Percentiles rank a stretch among this genome's conserved stretches.
Evolutionary conservation across 2,329 filamentous ascomycete species (phyloP).

Genomic region (Dactylellina drechsleri): DNA sequence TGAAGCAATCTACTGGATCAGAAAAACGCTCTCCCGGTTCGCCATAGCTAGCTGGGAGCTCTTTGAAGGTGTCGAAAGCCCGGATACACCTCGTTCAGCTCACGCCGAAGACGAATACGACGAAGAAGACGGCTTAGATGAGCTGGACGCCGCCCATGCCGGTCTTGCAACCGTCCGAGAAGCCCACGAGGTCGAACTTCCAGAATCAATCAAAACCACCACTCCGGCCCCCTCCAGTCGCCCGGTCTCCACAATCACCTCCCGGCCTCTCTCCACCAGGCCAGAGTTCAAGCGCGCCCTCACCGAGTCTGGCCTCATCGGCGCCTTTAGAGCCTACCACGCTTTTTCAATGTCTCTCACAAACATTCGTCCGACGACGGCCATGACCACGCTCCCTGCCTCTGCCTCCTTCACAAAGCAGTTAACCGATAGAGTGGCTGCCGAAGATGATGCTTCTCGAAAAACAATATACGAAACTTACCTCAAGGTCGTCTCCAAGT

Average conservation of each 20-base stretch:
- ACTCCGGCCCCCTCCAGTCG: constrained; percentile 10
- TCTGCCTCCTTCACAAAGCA: constrained; percentile 34
- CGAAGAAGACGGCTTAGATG: constrained; percentile 36
- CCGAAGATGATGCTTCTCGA: constrained; percentile 41
- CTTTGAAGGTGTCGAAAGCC: constrained; percentile 44
- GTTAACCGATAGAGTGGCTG: constrained; percentile 35
- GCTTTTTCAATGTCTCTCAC: constrained; percentile 49
- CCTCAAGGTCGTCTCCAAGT: constrained; percentile 53
- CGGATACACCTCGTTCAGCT: constrained; percentile 34
- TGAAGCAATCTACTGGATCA: constrained; percentile 51
- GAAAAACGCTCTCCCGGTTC: constrained; percentile 49
- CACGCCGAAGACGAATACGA: constrained; percentile 41
- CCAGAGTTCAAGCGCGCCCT: constrained; percentile 40
- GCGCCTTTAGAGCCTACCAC: constrained; percentile 52
- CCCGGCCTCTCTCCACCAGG: constrained; percentile 7
- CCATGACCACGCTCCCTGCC: constrained; percentile 21
- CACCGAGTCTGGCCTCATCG: constrained; percentile 42
- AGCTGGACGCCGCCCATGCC: constrained; percentile 37
- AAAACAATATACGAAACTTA: constrained; percentile 53
- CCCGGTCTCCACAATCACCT: not conserved
- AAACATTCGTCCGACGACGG: constrained; percentile 26
- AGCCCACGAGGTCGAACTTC: constrained; percentile 1
- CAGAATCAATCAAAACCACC: constrained; percentile 2
- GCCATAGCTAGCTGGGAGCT: constrained; percentile 53
- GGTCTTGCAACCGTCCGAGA: constrained; percentile 30